Evolutionary conservation across 345 rosid genomes (phyloP).

Genomic region (Lenwebbia sp.): DNA sequence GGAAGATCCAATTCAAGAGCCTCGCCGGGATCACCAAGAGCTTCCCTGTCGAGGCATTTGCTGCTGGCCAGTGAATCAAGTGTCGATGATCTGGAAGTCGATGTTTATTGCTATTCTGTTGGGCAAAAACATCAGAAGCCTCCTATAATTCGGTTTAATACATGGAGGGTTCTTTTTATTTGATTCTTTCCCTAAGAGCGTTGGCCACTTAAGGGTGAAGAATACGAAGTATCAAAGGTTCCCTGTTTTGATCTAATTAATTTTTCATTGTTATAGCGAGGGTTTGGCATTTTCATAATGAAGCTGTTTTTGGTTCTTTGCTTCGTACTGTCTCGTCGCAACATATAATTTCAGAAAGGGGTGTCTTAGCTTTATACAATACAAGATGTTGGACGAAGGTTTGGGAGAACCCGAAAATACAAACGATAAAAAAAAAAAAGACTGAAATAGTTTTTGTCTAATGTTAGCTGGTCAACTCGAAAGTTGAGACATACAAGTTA

Average conservation of each 20-base stretch:
- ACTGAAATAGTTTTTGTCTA: too few species aligned
- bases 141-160: neutral
- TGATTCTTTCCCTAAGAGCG: neutral
- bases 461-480: too few species aligned
- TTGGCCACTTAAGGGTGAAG: neutral
- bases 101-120: neutral
- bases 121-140: neutral
- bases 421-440: too few species aligned
- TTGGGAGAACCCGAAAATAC: neutral
- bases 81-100: neutral
- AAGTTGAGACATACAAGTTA: too few species aligned
- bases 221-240: neutral
- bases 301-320: too few species aligned
- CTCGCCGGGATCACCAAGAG: slow-evolving; percentile 49
- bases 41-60: slow-evolving; percentile 40
- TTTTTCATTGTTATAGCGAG: neutral
- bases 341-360: too few species aligned
- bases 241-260: neutral
- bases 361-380: too few species aligned
- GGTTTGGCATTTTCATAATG: too few species aligned
- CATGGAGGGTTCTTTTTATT: neutral
- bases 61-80: slow-evolving; percentile 7
- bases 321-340: too few species aligned
- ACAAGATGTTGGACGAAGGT: too few species aligned
- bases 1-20: slow-evolving; percentile 45